These are phyloP conservation scores for Tylopilus plumbeoviolaceoides DNA, from an alignment of 768 basidiomycete species.

Conservation along the genomic window DNA sequence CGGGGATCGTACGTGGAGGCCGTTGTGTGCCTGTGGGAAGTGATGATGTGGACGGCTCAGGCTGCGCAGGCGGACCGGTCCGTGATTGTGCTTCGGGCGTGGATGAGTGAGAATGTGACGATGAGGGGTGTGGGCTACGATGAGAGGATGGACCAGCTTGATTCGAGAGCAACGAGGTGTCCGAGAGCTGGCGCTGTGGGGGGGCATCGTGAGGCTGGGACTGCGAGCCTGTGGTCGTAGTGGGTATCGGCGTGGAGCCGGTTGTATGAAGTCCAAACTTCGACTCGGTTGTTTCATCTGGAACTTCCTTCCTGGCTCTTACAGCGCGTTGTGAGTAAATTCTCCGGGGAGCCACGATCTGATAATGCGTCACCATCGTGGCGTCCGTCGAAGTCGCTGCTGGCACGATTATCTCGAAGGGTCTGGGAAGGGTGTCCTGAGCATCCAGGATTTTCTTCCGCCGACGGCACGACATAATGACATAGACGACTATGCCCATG, in stretches of 20 bases:
- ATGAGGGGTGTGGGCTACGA: background rate
- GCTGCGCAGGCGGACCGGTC: background rate
- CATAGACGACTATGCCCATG: slow-evolving; percentile 8
- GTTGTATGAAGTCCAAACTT: background rate
- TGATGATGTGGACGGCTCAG: background rate
- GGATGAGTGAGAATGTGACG: background rate
- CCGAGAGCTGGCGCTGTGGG: slow-evolving; percentile 1
- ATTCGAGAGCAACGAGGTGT: background rate
- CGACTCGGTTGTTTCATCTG: background rate
- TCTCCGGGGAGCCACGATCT: background rate
- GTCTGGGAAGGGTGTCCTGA: slow-evolving; percentile 27
- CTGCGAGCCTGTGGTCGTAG: background rate
- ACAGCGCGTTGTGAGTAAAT: background rate
- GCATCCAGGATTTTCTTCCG: slow-evolving; percentile 9
- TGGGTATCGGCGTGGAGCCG: background rate
- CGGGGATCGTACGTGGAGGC: too few relatives aligned
- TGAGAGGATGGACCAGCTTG: background rate
- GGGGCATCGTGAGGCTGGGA: background rate
- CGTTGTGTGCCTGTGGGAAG: background rate
- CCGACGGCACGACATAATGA: slow-evolving; percentile 18
- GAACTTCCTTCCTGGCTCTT: background rate
- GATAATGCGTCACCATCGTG: background rate
- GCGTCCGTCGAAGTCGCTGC: slow-evolving; percentile 1
- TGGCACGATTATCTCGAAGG: slow-evolving; percentile 15
- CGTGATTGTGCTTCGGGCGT: background rate